Conservation (phyloP, 139 green algal species). For the Spirogloea muscicola region DNA sequence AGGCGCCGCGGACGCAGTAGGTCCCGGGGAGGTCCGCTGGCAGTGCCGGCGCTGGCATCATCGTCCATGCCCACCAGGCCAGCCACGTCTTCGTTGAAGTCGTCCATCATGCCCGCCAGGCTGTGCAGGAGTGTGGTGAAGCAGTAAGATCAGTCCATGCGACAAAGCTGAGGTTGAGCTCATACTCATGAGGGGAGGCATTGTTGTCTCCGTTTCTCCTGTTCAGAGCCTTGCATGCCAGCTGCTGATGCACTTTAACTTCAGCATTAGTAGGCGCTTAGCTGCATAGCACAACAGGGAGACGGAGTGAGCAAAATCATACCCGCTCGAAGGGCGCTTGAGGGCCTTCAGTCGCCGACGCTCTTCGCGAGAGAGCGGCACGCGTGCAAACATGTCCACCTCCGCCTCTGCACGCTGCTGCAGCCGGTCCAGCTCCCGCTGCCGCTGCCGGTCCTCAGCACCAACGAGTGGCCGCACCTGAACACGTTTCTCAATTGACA, state of each 20-base stretch:
- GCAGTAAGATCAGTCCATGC: no score
- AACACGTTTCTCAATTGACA: no score
- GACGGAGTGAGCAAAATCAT: neutral
- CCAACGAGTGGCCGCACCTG: slow-evolving; percentile 3
- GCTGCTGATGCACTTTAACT: no score
- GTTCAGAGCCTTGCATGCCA: no score
- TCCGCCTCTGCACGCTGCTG: slow-evolving; percentile 71
- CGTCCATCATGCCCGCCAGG: slow-evolving; percentile 59
- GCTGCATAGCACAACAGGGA: neutral
- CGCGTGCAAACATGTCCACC: slow-evolving; percentile 80
- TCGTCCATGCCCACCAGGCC: slow-evolving; percentile 65
- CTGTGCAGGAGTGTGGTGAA: slow-evolving; percentile 31
- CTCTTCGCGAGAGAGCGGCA: slow-evolving; percentile 62
- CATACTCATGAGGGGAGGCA: no score
- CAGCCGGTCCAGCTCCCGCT: slow-evolving; percentile 62
- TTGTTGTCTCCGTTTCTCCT: no score
- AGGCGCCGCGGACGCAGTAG: slow-evolving; percentile 7
- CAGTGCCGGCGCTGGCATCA: slow-evolving; percentile 5
- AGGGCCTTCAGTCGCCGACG: slow-evolving; percentile 65
- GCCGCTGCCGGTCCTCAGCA: neutral
- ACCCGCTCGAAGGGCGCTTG: slow-evolving; percentile 14
- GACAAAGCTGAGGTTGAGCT: no score
- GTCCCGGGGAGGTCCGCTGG: slow-evolving; percentile 10
- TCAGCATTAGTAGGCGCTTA: no score
- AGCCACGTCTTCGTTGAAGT: slow-evolving; percentile 90